Evolutionary conservation across 805 yeast genomes (phyloP).

Genomic region (Barnettozyma botsteinii): DNA sequence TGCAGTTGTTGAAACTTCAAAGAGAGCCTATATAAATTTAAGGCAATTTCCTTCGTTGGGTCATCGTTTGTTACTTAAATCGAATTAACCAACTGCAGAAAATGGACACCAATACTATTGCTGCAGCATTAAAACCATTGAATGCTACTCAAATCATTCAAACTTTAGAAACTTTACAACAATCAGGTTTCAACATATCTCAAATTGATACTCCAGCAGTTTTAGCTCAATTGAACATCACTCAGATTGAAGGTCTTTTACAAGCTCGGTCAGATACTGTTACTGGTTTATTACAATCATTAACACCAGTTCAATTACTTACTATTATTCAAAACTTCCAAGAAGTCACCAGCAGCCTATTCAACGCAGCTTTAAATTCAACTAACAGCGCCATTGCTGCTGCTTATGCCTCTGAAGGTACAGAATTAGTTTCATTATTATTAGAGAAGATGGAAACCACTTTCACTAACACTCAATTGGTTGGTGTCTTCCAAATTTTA

Average conservation of each 20-base stretch:
- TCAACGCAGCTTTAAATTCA: constrained; percentile 13
- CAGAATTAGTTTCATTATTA: constrained; percentile 16
- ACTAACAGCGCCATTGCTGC: constrained; percentile 6
- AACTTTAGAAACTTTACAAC: constrained; percentile 14
- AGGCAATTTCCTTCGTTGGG: too few relatives aligned
- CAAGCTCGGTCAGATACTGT: constrained; percentile 19
- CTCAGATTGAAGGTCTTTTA: constrained; percentile 24
- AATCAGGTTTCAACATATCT: constrained; percentile 49
- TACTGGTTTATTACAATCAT: constrained; percentile 14
- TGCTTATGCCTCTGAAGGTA: constrained; percentile 9
- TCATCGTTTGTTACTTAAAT: background rate
- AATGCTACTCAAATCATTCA: constrained; percentile 20
- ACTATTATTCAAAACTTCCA: constrained; percentile 17
- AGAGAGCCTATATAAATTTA: too few relatives aligned
- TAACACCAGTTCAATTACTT: constrained; percentile 18
- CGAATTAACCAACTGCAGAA: too few relatives aligned
- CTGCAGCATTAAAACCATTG: constrained; percentile 19
- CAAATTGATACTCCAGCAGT: constrained; percentile 64
- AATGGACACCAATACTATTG: constrained; percentile 19
- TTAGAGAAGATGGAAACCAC: constrained; percentile 14
- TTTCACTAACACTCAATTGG: constrained; percentile 21
- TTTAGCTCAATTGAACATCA: constrained; percentile 17
- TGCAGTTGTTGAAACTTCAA: too few relatives aligned
- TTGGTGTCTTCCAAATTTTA: constrained; percentile 21
- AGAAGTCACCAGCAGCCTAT: constrained; percentile 19